A percentile compares a stretch with the other conserved stretches of the same genome.
These are phyloP conservation scores for Phaeotremella skinneri DNA, from an alignment of 768 basidiomycete genomes.

Conservation along the genomic window DNA sequence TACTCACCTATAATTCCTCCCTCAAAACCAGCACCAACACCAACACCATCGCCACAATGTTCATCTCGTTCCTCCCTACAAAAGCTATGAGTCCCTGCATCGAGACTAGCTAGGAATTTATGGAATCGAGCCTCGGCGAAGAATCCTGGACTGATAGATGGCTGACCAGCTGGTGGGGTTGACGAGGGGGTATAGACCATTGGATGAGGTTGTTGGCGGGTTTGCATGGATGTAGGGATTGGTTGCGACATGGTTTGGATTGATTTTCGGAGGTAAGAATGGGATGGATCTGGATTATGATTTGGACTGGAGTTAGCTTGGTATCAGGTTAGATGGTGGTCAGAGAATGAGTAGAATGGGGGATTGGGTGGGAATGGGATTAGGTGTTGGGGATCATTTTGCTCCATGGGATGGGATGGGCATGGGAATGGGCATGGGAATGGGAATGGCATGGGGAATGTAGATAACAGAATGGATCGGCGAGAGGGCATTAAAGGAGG, in stretches of 20 bases:
- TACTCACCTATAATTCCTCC: background rate
- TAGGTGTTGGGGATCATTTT: background rate
- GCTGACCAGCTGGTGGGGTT: slow-evolving; percentile 12
- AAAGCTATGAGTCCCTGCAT: slow-evolving; percentile 24
- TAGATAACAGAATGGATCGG: too few species aligned
- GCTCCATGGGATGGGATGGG: background rate
- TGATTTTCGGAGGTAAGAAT: background rate
- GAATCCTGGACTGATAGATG: background rate
- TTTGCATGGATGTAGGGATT: slow-evolving; percentile 16
- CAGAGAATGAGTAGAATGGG: background rate
- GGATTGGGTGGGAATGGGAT: background rate
- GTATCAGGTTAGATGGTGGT: background rate
- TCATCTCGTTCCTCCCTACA: slow-evolving; percentile 19
- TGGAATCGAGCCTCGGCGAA: slow-evolving; percentile 12
- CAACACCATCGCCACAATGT: background rate
- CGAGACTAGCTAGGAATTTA: slow-evolving; percentile 15
- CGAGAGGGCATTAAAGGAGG: too few species aligned
- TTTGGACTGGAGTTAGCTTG: background rate
- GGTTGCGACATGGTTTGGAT: slow-evolving; percentile 18
- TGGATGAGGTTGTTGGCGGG: slow-evolving; percentile 5
- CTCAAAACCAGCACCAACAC: background rate
- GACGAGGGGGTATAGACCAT: slow-evolving; percentile 13
- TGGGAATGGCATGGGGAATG: too few species aligned
- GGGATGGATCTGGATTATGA: background rate
- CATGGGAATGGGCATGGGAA: too few species aligned